These are phyloP conservation scores for Sphagnum fallax DNA, from an alignment of 228 moss, liverwort and hornwort species.

Conservation along the genomic window DNA sequence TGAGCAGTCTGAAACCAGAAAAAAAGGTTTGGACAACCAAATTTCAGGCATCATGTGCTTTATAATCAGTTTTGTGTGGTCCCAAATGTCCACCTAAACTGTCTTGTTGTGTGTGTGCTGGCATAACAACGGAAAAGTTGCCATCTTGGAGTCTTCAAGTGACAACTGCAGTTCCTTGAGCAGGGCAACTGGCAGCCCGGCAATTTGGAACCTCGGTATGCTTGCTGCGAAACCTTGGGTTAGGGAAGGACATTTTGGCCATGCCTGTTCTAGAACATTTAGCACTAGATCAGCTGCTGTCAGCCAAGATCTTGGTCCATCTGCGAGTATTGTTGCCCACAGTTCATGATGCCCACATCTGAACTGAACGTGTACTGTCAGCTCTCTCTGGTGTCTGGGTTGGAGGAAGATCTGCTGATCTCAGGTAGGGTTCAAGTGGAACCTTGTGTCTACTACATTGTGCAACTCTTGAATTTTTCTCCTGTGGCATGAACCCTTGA, in stretches of 20 bases:
- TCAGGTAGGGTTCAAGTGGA: conserved; percentile 18
- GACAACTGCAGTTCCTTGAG: conserved; percentile 71
- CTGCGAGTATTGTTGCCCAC: conserved; percentile 48
- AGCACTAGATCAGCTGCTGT: conserved; percentile 77
- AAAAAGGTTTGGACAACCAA: too few relatives aligned
- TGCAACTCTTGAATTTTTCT: neutral
- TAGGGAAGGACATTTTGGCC: conserved; percentile 83
- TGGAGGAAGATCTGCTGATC: conserved; percentile 59
- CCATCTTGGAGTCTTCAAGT: conserved; percentile 84
- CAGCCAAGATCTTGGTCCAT: conserved; percentile 81
- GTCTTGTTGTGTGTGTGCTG: too few relatives aligned
- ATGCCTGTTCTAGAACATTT: conserved; percentile 72
- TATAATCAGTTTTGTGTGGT: too few relatives aligned
- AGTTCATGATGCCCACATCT: conserved; percentile 75
- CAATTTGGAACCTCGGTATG: conserved; percentile 89
- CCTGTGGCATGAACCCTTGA: neutral
- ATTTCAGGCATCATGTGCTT: too few relatives aligned
- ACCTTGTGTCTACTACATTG: too few relatives aligned
- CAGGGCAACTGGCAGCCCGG: conserved; percentile 57
- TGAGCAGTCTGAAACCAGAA: too few relatives aligned
- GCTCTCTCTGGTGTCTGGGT: conserved; percentile 84
- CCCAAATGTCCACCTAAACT: too few relatives aligned
- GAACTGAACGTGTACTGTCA: conserved; percentile 79
- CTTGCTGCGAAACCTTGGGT: conserved; percentile 76
- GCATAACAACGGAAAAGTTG: conserved; percentile 32